phyloP scores from a whole-genome alignment of 2,329 filamentous ascomycete species.

The Neonectria punicea region DNA sequence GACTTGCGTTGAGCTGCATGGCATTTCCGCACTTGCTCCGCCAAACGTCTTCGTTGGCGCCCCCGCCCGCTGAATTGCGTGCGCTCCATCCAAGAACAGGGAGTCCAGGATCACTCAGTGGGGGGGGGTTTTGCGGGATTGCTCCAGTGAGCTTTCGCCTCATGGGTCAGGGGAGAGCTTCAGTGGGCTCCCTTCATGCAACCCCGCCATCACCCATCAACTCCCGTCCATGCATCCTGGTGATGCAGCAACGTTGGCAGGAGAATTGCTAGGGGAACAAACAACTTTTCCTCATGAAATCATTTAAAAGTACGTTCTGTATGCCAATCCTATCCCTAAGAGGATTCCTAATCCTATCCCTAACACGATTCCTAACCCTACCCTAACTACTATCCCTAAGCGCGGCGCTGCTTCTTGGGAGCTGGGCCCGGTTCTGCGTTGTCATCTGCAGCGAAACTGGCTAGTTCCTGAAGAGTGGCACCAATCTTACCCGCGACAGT shows the following conservation, averaged over 20 bases:
- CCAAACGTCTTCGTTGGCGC: background rate
- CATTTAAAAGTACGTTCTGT: too few species aligned
- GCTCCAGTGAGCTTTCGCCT: background rate
- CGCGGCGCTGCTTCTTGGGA: background rate
- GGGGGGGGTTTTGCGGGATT: background rate
- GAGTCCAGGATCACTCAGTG: background rate
- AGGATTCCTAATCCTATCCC: too few species aligned
- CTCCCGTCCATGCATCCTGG: conserved; percentile 1
- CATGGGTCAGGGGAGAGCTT: background rate
- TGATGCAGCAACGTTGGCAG: background rate
- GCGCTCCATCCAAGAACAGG: background rate
- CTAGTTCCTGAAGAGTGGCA: background rate
- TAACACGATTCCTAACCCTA: too few species aligned
- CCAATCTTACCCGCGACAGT: background rate
- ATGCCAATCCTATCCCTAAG: too few species aligned
- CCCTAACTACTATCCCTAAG: background rate
- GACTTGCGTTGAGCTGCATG: background rate
- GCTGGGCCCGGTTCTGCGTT: background rate
- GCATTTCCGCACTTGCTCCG: background rate
- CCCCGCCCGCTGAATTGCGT: background rate
- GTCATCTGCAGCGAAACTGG: background rate
- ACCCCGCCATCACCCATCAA: background rate
- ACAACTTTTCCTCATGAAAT: too few species aligned
- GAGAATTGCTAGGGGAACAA: background rate
- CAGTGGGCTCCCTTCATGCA: background rate